These are phyloP conservation scores for Fusarium piperis DNA, from an alignment of 2,329 filamentous ascomycete genomes.

Conservation along the genomic window DNA sequence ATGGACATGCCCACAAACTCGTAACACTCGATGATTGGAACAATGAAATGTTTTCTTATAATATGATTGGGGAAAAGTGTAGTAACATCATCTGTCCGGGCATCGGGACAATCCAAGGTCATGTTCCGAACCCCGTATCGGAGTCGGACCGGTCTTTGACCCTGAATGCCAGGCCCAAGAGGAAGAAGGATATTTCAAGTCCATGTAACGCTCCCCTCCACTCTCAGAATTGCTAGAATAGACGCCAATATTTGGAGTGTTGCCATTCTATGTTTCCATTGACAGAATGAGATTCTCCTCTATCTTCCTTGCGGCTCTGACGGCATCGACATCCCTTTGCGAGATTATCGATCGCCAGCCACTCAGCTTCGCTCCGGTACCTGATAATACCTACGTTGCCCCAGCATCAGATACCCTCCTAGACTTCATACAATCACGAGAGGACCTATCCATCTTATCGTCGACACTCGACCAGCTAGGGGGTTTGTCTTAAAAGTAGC, in stretches of 20 bases:
- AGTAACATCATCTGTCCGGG: background rate
- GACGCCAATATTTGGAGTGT: background rate
- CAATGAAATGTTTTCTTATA: background rate
- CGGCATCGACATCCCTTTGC: background rate
- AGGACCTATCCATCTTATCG: background rate
- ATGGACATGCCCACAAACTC: background rate
- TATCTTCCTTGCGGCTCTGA: background rate
- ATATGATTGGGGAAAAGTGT: background rate
- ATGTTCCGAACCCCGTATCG: background rate
- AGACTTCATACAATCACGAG: background rate
- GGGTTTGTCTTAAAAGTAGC: background rate
- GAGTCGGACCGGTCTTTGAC: background rate
- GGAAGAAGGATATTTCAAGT: background rate
- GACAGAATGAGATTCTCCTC: background rate
- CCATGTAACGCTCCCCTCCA: background rate
- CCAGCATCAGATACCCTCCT: background rate
- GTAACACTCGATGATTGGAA: background rate
- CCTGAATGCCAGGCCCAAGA: background rate
- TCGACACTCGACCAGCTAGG: background rate
- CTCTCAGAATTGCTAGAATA: background rate
- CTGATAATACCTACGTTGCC: background rate
- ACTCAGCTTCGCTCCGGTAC: background rate
- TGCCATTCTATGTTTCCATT: background rate
- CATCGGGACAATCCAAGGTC: background rate
- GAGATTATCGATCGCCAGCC: background rate